Percentiles rank a stretch among this genome's conserved stretches.
These are phyloP conservation scores for Paramecium pentaurelia DNA, from an alignment of 73 alveolate species.

Conservation along the genomic window DNA sequence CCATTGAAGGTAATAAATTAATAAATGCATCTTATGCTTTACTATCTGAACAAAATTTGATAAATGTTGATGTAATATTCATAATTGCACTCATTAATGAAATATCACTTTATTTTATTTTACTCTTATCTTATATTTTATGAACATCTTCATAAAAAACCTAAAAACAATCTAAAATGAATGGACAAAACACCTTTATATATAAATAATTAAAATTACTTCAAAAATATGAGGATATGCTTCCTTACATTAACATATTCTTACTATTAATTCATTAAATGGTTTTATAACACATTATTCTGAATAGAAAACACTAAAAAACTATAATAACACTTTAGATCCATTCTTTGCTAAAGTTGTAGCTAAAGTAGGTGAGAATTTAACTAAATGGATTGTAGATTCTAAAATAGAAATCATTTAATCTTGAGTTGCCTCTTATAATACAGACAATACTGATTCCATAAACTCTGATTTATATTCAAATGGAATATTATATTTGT, in stretches of 20 bases:
- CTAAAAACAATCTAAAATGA: constrained; percentile 53
- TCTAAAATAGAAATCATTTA: constrained; percentile 41
- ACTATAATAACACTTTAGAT: constrained; percentile 8
- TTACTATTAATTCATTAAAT: constrained; percentile 19
- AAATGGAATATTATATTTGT: background rate
- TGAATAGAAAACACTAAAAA: constrained; percentile 35
- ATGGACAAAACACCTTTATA: constrained; percentile 37
- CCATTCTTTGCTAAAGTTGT: constrained; percentile 5
- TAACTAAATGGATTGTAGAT: constrained; percentile 4
- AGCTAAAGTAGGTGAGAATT: constrained; percentile 31
- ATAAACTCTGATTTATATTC: constrained; percentile 14
- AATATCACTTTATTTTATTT: constrained; percentile 39
- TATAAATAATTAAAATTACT: background rate
- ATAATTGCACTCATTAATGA: constrained; percentile 50
- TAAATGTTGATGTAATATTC: constrained; percentile 51
- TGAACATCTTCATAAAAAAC: constrained; percentile 34
- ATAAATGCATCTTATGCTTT: constrained; percentile 56
- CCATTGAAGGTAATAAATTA: constrained; percentile 47
- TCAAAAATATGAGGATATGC: constrained; percentile 7
- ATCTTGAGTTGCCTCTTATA: constrained; percentile 31
- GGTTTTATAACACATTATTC: constrained; percentile 2
- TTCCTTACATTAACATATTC: constrained; percentile 34
- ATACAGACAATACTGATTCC: background rate
- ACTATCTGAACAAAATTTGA: constrained; percentile 47
- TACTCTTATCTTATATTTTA: constrained; percentile 3